phyloP scores from a whole-genome alignment of 495 filamentous ascomycete species.

The Stereocaulon alpinum region DNA sequence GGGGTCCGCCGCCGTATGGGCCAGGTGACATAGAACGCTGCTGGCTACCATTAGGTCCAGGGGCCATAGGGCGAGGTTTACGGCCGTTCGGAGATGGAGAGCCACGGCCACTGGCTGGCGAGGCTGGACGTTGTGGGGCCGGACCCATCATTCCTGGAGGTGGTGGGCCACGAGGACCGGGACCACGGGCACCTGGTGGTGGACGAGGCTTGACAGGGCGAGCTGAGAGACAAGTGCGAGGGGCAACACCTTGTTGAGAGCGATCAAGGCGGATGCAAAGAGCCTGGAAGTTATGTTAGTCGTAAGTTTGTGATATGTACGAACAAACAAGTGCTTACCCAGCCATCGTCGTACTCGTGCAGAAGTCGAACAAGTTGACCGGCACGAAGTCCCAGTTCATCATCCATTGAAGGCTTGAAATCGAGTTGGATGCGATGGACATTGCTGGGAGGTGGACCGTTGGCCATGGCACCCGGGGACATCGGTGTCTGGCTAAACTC shows the following conservation, averaged over 20 bases:
- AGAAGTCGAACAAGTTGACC: constrained; percentile 80
- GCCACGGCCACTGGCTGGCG: constrained; percentile 28
- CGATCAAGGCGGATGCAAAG: constrained; percentile 87
- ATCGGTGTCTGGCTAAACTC: constrained; percentile 47
- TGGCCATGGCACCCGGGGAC: constrained; percentile 40
- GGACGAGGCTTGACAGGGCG: constrained; percentile 81
- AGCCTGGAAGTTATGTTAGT: constrained; percentile 42
- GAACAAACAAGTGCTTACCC: constrained; percentile 50
- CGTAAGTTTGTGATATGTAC: not conserved
- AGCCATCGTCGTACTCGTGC: constrained; percentile 97
- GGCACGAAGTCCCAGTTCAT: constrained; percentile 70
- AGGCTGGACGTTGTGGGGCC: constrained; percentile 40
- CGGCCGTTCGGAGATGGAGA: constrained; percentile 32
- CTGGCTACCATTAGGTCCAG: constrained; percentile 26
- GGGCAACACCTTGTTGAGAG: constrained; percentile 83
- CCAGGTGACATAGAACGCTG: constrained; percentile 45
- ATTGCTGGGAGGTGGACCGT: constrained; percentile 38
- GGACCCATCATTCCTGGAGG: constrained; percentile 43
- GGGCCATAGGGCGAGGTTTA: constrained; percentile 37
- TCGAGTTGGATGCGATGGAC: constrained; percentile 92
- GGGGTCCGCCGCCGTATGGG: constrained; percentile 39
- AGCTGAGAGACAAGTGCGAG: constrained; percentile 85
- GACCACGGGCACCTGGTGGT: constrained; percentile 36
- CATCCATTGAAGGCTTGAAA: constrained; percentile 84
- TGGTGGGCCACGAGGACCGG: constrained; percentile 35